These are phyloP conservation scores for Salix koriyanagi DNA, from an alignment of 345 rosid species.

Conservation along the genomic window DNA sequence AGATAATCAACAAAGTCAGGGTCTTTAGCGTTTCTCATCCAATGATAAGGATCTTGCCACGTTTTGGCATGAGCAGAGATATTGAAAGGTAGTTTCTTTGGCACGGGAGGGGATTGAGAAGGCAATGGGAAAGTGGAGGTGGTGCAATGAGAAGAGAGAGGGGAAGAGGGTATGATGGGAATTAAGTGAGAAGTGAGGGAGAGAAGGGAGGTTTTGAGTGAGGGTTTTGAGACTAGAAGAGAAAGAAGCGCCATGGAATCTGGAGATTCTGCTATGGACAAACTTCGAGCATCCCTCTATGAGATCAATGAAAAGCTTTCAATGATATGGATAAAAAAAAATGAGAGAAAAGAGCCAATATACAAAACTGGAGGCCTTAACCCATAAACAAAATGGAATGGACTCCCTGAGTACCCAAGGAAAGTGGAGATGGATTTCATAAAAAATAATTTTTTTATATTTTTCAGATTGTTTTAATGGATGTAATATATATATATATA, in stretches of 20 bases:
- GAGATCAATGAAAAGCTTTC: too few relatives aligned
- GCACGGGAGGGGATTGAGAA: conserved; percentile 39
- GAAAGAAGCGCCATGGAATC: conserved; percentile 28
- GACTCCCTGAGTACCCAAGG: too few relatives aligned
- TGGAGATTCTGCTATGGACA: neutral
- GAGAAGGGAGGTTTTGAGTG: conserved; percentile 21
- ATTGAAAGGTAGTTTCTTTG: conserved; percentile 56
- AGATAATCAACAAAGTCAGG: conserved; percentile 51
- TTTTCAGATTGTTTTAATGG: too few relatives aligned
- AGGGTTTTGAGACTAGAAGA: conserved; percentile 17
- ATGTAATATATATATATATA: too few relatives aligned
- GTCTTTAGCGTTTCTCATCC: conserved; percentile 67
- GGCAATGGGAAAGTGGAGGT: conserved; percentile 37
- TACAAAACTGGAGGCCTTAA: too few relatives aligned
- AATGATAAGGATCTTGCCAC: conserved; percentile 69
- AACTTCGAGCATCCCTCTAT: neutral
- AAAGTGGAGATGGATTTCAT: too few relatives aligned
- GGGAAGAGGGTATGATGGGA: conserved; percentile 17
- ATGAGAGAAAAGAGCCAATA: too few relatives aligned
- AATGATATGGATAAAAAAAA: too few relatives aligned
- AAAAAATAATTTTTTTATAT: too few relatives aligned
- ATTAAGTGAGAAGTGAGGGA: conserved; percentile 19
- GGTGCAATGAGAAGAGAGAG: conserved; percentile 39
- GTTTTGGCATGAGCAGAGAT: conserved; percentile 55
- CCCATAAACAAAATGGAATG: too few relatives aligned